Evolutionary conservation across 352 stramenopile genomes (phyloP).

Genomic region (Pythium grandisporangium): DNA sequence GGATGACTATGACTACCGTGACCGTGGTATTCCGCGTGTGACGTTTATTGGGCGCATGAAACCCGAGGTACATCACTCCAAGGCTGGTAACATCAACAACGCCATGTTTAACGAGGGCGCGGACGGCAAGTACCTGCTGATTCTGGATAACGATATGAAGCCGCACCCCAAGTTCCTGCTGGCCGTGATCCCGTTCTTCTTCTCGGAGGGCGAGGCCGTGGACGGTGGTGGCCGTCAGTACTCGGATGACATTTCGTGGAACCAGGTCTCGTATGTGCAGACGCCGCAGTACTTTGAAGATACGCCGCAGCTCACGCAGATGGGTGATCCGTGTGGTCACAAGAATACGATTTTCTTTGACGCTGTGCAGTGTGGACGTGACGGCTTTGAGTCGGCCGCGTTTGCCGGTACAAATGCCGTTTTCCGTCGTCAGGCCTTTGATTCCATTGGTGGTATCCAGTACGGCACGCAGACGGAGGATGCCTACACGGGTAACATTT

Average conservation of each 20-base stretch:
- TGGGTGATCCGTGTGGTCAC: slow-evolving; percentile 84
- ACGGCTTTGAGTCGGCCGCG: slow-evolving; percentile 81
- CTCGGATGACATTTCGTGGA: slow-evolving; percentile 85
- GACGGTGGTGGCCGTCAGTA: slow-evolving; percentile 79
- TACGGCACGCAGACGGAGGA: slow-evolving; percentile 88
- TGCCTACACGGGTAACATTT: slow-evolving; percentile 82
- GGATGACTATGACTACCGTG: slow-evolving; percentile 88
- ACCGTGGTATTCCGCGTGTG: slow-evolving; percentile 77
- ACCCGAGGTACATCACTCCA: slow-evolving; percentile 83
- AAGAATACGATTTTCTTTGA: slow-evolving; percentile 91
- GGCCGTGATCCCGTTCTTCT: slow-evolving; percentile 84
- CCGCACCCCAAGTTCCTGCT: slow-evolving; percentile 84
- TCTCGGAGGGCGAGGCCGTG: slow-evolving; percentile 81
- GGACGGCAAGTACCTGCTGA: slow-evolving; percentile 83
- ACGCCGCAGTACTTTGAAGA: slow-evolving; percentile 88
- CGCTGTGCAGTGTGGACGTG: slow-evolving; percentile 78
- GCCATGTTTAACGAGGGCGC: slow-evolving; percentile 84
- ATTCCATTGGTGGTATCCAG: slow-evolving; percentile 85
- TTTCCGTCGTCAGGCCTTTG: slow-evolving; percentile 84
- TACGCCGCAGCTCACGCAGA: slow-evolving; percentile 71
- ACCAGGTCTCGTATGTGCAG: slow-evolving; percentile 86
- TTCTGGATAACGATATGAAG: slow-evolving; percentile 92
- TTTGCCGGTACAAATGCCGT: slow-evolving; percentile 87
- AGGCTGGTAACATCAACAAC: slow-evolving; percentile 92
- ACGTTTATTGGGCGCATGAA: slow-evolving; percentile 87